Conservation (phyloP, 176 grass and related monocot species). For the Bonia amplexicaulis region DNA sequence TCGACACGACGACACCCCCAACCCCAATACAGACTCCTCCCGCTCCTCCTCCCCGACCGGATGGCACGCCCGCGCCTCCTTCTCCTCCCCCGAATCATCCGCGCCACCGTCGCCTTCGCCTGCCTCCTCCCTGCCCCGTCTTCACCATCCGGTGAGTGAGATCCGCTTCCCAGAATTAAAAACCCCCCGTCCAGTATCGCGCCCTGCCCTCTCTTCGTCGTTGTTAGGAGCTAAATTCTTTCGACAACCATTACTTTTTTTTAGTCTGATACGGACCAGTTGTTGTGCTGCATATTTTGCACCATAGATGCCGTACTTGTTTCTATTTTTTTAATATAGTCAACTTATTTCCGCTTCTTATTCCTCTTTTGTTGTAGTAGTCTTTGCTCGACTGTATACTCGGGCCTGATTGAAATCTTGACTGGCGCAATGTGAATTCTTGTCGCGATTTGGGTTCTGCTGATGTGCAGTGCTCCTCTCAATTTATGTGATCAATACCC, state of each 20-base stretch:
- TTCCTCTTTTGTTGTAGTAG: not conserved
- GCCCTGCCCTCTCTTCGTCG: not conserved
- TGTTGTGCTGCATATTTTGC: not conserved
- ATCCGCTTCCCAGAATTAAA: not conserved
- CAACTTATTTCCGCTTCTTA: too few relatives aligned
- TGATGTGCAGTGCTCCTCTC: not conserved
- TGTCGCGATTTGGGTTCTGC: not conserved
- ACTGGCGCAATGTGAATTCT: not conserved
- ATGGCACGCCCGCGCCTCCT: not conserved
- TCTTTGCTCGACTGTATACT: not conserved
- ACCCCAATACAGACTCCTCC: not conserved
- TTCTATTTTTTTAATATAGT: not conserved
- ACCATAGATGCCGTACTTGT: not conserved
- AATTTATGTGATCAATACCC: not conserved
- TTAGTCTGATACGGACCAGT: not conserved
- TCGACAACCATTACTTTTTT: not conserved
- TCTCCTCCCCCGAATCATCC: not conserved
- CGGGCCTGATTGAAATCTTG: not conserved
- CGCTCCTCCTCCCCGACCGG: not conserved
- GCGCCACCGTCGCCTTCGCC: not conserved
- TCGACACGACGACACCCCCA: too few relatives aligned
- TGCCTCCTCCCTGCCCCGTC: conserved; percentile 11
- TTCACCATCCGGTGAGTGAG: conserved; percentile 47
- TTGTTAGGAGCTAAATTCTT: not conserved
- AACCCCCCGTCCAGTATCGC: not conserved